Evolutionary conservation across 495 filamentous ascomycete species (phyloP), one percentile per base, ranked within the genome.

Genomic region (Talaromyces borbonicus): DNA sequence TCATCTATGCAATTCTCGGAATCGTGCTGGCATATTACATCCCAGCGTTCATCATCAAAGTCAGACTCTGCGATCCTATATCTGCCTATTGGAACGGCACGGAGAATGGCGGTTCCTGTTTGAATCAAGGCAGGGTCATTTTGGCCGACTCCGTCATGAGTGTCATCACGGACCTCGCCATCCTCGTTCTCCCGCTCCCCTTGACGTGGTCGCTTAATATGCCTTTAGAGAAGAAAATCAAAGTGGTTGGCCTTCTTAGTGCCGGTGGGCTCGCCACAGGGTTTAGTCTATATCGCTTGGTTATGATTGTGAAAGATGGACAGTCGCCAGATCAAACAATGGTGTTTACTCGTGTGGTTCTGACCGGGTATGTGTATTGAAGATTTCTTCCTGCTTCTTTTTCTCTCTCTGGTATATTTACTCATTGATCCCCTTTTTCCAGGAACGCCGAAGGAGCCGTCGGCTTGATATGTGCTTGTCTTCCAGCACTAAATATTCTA

Each of bases 121-220:
- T 73, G 20, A 51, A 73, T 50, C 66, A 73, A 48, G 50, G 48
- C 5, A 63, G 65, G 0, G 60, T 70, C 9, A 53, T 72, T 8
- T 61, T 70, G 12, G 71, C 69, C 50, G 69, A 72, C 44, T 65
- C 68, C 0, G 66, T 68, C 16, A 67, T 74, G 31, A 72, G 66
- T 50, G 58, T 71, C 5, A 56, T 69, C 8, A 65, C 60, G 27
- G 72, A 75, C 51, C 47, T 70, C 3, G 60, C 66, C 31, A 72
- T 75, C 30, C 58, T 75, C 2, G 18, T 68, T 8, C 52, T 72
- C 8, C 72, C 72, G 0, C 33, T 73, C 22, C 72, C 72, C 1
- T 51, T 75, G 51, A 66, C 67, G 0, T 69, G 66, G 63, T 65
- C 63, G 1, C 49, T 75, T 36, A 65, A 73, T 48, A 72, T 75